phyloP scores from a whole-genome alignment of 169 alveolate genomes.

The Plasmodium gonderi region DNA sequence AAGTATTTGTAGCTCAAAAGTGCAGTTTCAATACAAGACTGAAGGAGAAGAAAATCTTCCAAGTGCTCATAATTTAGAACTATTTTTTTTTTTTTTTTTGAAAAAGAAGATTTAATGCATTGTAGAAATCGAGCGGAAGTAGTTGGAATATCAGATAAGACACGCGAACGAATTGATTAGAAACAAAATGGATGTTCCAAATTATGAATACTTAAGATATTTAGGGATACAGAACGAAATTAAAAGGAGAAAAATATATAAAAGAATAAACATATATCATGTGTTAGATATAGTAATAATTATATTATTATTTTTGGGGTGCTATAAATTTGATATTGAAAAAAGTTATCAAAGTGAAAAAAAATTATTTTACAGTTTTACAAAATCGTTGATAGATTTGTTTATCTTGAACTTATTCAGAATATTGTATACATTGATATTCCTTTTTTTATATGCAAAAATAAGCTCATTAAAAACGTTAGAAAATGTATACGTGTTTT shows the following conservation, averaged over 20 bases:
- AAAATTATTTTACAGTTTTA: constrained; percentile 18
- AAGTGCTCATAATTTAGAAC: too few relatives aligned
- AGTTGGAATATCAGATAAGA: too few relatives aligned
- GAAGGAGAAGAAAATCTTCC: too few relatives aligned
- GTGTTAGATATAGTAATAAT: constrained; percentile 19
- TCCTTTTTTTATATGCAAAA: neutral
- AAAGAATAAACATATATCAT: constrained; percentile 38
- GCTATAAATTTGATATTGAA: constrained; percentile 20
- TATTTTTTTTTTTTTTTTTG: too few relatives aligned
- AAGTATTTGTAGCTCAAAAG: too few relatives aligned
- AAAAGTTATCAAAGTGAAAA: constrained; percentile 19
- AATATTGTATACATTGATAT: constrained; percentile 3
- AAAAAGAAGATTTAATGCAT: neutral
- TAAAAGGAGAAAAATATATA: constrained; percentile 11
- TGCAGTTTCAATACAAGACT: too few relatives aligned
- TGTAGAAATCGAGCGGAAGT: too few relatives aligned
- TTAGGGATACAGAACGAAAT: constrained; percentile 47
- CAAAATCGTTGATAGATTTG: constrained; percentile 22
- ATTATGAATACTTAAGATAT: constrained; percentile 37
- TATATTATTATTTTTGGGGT: neutral
- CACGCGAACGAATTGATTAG: neutral
- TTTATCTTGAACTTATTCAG: constrained; percentile 3
- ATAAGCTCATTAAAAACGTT: constrained; percentile 1
- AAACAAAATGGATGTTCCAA: constrained; percentile 53
- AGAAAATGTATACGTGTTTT: neutral